Percentiles rank a stretch among this genome's conserved stretches.
Conservation (phyloP, 1,284 basidiomycete genomes). For the Neolentinus lepideus region DNA sequence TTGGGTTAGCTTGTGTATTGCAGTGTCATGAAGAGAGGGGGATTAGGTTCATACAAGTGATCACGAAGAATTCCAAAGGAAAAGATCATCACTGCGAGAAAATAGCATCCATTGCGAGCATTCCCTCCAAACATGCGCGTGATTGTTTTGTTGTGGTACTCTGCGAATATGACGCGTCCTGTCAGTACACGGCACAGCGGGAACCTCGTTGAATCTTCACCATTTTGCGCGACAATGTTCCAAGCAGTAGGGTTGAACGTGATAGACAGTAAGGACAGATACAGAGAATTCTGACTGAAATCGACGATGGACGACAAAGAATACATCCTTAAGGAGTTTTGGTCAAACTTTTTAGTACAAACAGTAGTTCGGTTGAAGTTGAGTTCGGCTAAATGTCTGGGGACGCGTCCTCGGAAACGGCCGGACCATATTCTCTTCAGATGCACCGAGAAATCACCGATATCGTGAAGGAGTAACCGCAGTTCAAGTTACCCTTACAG, state of each 20-base stretch:
- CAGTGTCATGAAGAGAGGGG: slow-evolving; percentile 1
- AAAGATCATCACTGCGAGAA: slow-evolving; percentile 89
- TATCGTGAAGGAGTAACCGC: too few species aligned
- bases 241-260: slow-evolving; percentile 91
- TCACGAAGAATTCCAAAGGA: slow-evolving; percentile 82
- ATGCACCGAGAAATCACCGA: too few species aligned
- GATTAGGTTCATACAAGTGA: slow-evolving; percentile 54
- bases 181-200: background rate
- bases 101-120: slow-evolving; percentile 78
- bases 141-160: slow-evolving; percentile 84
- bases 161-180: slow-evolving; percentile 31
- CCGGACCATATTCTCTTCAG: too few species aligned
- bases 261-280: slow-evolving; percentile 57
- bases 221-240: slow-evolving; percentile 93
- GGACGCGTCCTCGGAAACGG: too few species aligned
- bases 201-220: slow-evolving; percentile 33
- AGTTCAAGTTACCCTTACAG: too few species aligned
- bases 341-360: too few species aligned
- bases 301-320: background rate
- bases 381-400: too few species aligned
- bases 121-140: slow-evolving; percentile 76
- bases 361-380: background rate
- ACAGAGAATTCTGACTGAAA: slow-evolving; percentile 47
- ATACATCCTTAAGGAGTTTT: background rate
- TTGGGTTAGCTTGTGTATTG: too few species aligned